These are phyloP conservation scores for Neofusicoccum cordaticola DNA, from an alignment of 2,329 filamentous ascomycete genomes.

Conservation along the genomic window DNA sequence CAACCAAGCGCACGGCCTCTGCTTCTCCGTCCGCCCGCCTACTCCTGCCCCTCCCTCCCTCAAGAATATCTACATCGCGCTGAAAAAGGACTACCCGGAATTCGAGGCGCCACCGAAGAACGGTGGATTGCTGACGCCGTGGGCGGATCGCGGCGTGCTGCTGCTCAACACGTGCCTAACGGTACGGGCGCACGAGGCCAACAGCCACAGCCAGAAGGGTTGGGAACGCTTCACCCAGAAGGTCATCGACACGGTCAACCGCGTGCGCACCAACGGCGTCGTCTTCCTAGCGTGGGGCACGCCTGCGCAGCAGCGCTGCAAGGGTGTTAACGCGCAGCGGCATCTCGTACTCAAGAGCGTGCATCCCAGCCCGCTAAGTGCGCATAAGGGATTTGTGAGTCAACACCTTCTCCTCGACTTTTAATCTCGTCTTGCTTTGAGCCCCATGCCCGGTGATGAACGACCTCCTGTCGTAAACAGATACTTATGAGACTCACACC, in stretches of 20 bases:
- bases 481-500: conserved; percentile 9
- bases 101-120: conserved; percentile 74
- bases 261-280: conserved; percentile 73
- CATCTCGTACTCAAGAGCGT: conserved; percentile 84
- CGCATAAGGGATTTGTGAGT: conserved; percentile 71
- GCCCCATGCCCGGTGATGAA: conserved; percentile 7
- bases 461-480: neutral
- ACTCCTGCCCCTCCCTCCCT: conserved; percentile 86
- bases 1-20: conserved; percentile 94
- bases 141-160: conserved; percentile 90
- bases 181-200: conserved; percentile 83
- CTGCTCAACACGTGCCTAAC: conserved; percentile 94
- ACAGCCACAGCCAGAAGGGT: conserved; percentile 78
- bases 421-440: neutral
- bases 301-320: conserved; percentile 76
- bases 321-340: conserved; percentile 66
- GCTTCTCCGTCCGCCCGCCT: conserved; percentile 89
- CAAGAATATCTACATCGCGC: conserved; percentile 85
- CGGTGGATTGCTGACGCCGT: conserved; percentile 81
- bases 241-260: conserved; percentile 82
- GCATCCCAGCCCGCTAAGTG: conserved; percentile 92
- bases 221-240: conserved; percentile 94
- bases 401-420: neutral
- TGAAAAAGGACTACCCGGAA: conserved; percentile 82
- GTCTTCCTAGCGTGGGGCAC: conserved; percentile 95